Base-by-base conservation (phyloP, 371 early-diverging fungal genomes). In the Mortierella sp. region DNA sequence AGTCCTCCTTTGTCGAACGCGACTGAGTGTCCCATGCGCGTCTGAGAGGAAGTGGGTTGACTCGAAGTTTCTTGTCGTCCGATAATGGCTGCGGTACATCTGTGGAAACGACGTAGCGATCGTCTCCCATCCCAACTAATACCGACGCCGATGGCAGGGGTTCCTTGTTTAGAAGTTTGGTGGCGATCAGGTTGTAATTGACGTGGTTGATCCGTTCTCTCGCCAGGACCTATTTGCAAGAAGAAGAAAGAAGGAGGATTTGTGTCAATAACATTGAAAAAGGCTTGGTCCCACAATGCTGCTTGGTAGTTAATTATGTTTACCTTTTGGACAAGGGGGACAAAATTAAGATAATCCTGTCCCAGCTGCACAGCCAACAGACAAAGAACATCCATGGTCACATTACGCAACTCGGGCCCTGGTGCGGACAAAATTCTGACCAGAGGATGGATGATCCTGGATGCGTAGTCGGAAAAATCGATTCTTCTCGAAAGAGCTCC, bases 1-100 rank as follows among this genome's bases (percentile, higher is more conserved):
- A 99, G 88, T 98, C 99, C 78, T 98, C 99, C 78, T 94, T 96
- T 0, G 97, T 96, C 2, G 96, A 95, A 65, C 96, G 88, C 82
- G 97, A 97, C 1, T 95, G 94, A 2, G 96, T 94, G 60, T 97
- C 97, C 98, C 99, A 99, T 8, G 97, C 96, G 70, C 96, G 95
- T 80, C 96, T 95, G 71, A 99, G 91, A 79, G 95, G 93, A 77
- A 92, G 90, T 52, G 97, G 97, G 84, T 98, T 97, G 26, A 99
- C 96, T 0, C 96, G 95, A 16, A 97, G 93, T 75, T 95, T 95
- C 78, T 92, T 91, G 45, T 77, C 76, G 47, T 81, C 80, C 3
- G 85, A 80, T 21, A 76, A 24, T 0, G 85, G 81, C 57, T 81
- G 85, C 3, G 85, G 85, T 8, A 85, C 85, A 73, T 85, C 85